Base-by-base conservation (phyloP, 116 monocot species). In the Zostera marina region DNA sequence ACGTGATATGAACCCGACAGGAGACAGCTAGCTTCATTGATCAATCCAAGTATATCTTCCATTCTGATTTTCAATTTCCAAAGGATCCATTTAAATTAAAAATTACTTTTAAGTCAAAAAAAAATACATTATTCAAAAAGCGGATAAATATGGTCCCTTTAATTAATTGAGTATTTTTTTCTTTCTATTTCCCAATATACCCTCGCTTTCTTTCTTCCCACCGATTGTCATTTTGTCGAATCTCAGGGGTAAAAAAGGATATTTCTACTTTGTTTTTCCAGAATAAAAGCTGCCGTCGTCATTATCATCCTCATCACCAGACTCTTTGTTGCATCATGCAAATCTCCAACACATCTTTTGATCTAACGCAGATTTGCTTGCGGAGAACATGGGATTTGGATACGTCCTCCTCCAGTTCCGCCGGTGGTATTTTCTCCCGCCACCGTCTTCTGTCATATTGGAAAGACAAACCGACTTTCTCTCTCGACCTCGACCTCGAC, bases 401-500 rank as follows among this genome's bases (percentile, higher is more conserved):
- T 12, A 40, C 47, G 39, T 12, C 44, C 10, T 11, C 47, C 47
- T 12, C 44, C 10, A 45, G 0, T 11, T 11, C 44, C n/a, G n/a
- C n/a, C n/a, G n/a, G n/a, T n/a, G n/a, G n/a, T 9, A 51, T 32
- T 55, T 55, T 17, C 42, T 41, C 20, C 42, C 51, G 15, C 53
- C 68, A 16, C 42, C 42, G 60, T 20, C 25, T 25, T 21, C 10
- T 43, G 8, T 16, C 39, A 3, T 49, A 10, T 21, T 49, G 47
- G 49, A 67, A 48, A 40, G 66, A 49, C 47, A 12, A n/a, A 53
- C 47, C 64, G 63, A 69, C 70, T 76, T 53, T 72, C 66, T 45
- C 47, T 47, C 47, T 82, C 58, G 61, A 57, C 68, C 52, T 65
- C 56, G n/a, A n/a, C n/a, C n/a, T n/a, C n/a, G n/a, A n/a, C n/a